Evolutionary conservation across 2,329 filamentous ascomycete genomes (phyloP), one percentile per base, ranked within the genome.

Genomic region (Neonectria sp.): DNA sequence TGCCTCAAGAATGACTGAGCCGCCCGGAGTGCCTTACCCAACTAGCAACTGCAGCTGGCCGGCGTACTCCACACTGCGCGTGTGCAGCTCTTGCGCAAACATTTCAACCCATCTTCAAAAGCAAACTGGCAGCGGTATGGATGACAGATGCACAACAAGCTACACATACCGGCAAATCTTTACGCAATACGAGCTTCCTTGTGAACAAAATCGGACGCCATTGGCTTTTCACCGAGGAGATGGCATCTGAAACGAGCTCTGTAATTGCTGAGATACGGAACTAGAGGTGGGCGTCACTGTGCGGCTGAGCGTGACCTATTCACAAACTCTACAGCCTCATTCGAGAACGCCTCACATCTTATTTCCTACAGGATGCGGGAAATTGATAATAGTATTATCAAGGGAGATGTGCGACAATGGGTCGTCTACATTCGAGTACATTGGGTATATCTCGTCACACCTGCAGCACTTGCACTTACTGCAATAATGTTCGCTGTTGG

Each of bases 31-130:
- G 6, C 25, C 27, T 13, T 64, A 48, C 27, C 24, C n/a, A 7
- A 60, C 61, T 2, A 55, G 55, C 13, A 64, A 64, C 6, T 64
- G 61, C 31, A 64, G 35, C 21, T 64, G 61, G 61, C 48, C 61
- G 1, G 29, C 24, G 2, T 64, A 52, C 21, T 60, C 55, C 8
- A 60, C 48, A 1, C n/a, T 64, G 6, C 48, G 61, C 4, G 43
- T 64, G 27, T 64, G 61, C 40, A 60, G 48, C n/a, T 53, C 61
- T 7, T 64, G 61, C 4, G 11, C 12, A 6, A 35, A 64, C 4
- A 52, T 60, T 13, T 60, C 61, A 3, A 27, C 12, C 1, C 56
- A 29, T 27, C 3, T 60, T 21, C 2, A 8, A 25, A 59, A 25
- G 21, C 5, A 29, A 17, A 49, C 46, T 25, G 46, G 46, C 12